Conservation (phyloP, 495 filamentous ascomycete species). For the Recurvomyces mirabilis region DNA sequence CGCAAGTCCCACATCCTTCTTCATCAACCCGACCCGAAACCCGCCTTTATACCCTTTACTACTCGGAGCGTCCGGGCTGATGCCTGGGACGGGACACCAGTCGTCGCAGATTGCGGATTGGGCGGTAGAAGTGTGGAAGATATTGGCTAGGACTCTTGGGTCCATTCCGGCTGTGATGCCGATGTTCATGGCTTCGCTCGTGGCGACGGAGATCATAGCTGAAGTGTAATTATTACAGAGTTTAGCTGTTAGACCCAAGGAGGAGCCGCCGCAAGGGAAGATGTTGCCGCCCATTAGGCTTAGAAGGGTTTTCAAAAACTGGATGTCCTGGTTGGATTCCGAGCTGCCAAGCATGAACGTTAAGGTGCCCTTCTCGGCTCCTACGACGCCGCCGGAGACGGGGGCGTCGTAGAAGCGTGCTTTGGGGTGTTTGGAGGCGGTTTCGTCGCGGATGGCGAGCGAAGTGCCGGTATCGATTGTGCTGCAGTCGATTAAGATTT, state of each 20-base stretch:
- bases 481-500: conserved; percentile 36
- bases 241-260: conserved; percentile 43
- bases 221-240: conserved; percentile 46
- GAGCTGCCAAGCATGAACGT: conserved; percentile 39
- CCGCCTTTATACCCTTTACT: conserved; percentile 39
- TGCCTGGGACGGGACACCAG: conserved; percentile 41
- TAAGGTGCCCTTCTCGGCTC: conserved; percentile 38
- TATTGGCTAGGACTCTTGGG: conserved; percentile 36
- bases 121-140: conserved; percentile 40
- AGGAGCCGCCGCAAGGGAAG: conserved; percentile 41
- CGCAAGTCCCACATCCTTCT: conserved; percentile 42
- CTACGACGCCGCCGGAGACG: conserved; percentile 38
- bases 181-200: conserved; percentile 44
- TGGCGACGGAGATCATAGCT: conserved; percentile 42
- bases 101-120: conserved; percentile 41
- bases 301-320: conserved; percentile 28
- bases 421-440: conserved; percentile 23
- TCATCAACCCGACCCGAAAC: conserved; percentile 45
- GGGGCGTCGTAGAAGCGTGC: conserved; percentile 36
- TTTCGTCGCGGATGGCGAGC: conserved; percentile 29
- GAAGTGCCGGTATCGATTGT: conserved; percentile 37
- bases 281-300: conserved; percentile 38
- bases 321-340: conserved; percentile 26
- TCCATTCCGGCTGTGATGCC: conserved; percentile 43
- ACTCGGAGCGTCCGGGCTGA: conserved; percentile 38